phyloP scores from a whole-genome alignment of 2,329 filamentous ascomycete genomes.

The Immersiporthe knoxdaviesiana region DNA sequence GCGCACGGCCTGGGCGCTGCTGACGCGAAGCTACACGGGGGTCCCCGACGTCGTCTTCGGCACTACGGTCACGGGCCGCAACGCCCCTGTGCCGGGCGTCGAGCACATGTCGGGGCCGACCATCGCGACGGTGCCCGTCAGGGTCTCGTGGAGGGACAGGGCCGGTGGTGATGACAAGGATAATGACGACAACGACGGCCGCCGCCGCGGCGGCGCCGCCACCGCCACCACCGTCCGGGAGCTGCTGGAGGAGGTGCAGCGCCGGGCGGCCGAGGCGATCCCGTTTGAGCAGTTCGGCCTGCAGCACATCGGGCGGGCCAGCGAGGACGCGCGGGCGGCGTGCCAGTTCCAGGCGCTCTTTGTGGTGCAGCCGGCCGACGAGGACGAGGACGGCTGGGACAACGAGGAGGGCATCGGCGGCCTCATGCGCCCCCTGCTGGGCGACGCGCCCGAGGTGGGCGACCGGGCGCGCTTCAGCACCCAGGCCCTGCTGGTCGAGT shows the following conservation, averaged over 20 bases:
- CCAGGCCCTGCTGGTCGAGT: conserved; percentile 1
- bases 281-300: not conserved
- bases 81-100: conserved; percentile 20
- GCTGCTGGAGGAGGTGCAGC: not conserved
- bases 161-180: not conserved
- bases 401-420: not conserved
- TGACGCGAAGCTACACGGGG: conserved; percentile 5
- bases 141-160: conserved; percentile 35
- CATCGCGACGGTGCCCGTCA: conserved; percentile 59
- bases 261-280: not conserved
- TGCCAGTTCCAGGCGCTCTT: conserved; percentile 10
- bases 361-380: not conserved
- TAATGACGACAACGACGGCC: too few relatives aligned
- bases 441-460: not conserved
- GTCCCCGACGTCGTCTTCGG: conserved; percentile 12
- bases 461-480: conserved; percentile 11
- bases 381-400: not conserved
- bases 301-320: not conserved
- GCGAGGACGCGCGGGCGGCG: not conserved
- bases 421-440: not conserved
- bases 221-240: not conserved
- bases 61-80: conserved; percentile 11
- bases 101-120: conserved; percentile 33
- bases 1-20: conserved; percentile 29
- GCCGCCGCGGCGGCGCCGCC: too few relatives aligned